Percentiles rank a stretch among this genome's conserved stretches.
Evolutionary conservation across 2,329 filamentous ascomycete genomes (phyloP).

Genomic region (Epichloe uncinata): DNA sequence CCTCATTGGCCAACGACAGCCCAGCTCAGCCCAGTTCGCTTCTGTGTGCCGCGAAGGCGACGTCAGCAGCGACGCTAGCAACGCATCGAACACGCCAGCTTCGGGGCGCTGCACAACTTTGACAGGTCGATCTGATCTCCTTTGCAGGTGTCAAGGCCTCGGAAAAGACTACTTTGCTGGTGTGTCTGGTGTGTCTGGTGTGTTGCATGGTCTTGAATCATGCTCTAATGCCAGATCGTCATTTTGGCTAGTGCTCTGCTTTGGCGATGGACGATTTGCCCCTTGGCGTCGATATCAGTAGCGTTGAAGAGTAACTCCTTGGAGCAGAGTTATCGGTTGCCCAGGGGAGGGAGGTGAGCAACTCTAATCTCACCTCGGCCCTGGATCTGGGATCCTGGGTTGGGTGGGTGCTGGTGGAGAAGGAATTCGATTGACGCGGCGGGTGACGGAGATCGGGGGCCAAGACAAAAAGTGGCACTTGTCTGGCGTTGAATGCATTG

Average conservation of each 20-base stretch:
- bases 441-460: too few relatives aligned
- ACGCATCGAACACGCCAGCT: conserved; percentile 1
- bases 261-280: neutral
- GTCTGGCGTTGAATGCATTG: neutral
- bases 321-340: neutral
- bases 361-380: neutral
- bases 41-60: neutral
- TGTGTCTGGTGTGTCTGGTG: neutral
- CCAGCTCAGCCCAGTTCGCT: neutral
- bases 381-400: too few relatives aligned
- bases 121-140: neutral
- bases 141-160: neutral
- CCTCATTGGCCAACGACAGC: neutral
- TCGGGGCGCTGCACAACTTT: neutral
- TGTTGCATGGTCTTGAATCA: neutral
- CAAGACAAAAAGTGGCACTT: neutral
- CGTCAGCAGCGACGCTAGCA: neutral
- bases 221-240: neutral
- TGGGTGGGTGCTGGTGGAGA: too few relatives aligned
- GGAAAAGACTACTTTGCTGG: too few relatives aligned
- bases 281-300: neutral
- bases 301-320: too few relatives aligned
- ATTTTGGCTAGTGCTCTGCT: neutral
- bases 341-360: neutral
- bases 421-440: too few relatives aligned